These are phyloP conservation scores for Nicotiana knightiana DNA, from an alignment of 257 asterid genomes.

Conservation along the genomic window DNA sequence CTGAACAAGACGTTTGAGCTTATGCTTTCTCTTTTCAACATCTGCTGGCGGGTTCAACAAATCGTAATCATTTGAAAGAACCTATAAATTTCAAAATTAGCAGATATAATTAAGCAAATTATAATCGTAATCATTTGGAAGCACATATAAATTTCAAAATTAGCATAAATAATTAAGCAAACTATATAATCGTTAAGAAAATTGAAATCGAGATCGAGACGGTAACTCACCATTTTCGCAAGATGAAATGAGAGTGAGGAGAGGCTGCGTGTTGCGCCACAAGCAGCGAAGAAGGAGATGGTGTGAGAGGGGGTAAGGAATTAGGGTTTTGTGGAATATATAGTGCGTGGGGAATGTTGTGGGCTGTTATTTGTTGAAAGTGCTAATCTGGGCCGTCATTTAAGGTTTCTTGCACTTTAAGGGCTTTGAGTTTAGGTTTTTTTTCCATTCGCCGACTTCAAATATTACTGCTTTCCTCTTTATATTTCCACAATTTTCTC, in stretches of 20 bases:
- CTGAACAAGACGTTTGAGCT: slow-evolving; percentile 62
- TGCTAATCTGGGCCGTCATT: background rate
- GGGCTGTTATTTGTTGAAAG: background rate
- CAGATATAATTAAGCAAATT: background rate
- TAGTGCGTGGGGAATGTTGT: background rate
- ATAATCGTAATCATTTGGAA: slow-evolving; percentile 43
- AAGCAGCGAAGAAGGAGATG: background rate
- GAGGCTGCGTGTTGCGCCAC: background rate
- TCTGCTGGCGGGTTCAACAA: slow-evolving; percentile 67
- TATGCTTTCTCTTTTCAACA: slow-evolving; percentile 72
- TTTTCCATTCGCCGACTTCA: background rate
- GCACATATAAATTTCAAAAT: slow-evolving; percentile 23
- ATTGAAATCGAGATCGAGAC: background rate
- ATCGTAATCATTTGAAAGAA: slow-evolving; percentile 49
- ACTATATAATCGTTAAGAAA: background rate
- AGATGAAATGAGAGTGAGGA: background rate
- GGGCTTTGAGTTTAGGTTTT: background rate
- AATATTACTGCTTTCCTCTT: background rate
- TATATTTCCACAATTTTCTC: background rate
- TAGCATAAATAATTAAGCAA: background rate
- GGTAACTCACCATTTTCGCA: background rate
- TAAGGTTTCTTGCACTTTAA: background rate
- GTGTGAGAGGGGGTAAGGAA: background rate
- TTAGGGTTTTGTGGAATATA: background rate
- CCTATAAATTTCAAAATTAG: slow-evolving; percentile 19